Percentiles rank a stretch among this genome's conserved stretches.
Evolutionary conservation across 345 rosid species (phyloP).

Genomic region (Aegle marmelos): DNA sequence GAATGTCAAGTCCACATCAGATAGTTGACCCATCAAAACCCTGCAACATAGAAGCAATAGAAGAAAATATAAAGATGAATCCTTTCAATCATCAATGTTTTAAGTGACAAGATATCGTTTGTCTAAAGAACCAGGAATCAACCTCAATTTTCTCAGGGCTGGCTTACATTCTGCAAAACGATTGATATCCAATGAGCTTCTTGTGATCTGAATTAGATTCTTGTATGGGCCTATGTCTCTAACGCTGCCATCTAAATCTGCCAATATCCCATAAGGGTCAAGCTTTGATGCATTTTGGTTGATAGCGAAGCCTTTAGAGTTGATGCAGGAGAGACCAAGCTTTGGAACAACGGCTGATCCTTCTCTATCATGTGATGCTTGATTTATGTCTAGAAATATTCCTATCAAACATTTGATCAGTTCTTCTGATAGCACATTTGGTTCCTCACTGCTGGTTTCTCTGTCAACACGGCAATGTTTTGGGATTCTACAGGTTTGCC

Average conservation of each 20-base stretch:
- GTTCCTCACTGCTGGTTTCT: slow-evolving; percentile 45
- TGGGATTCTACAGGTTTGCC: slow-evolving; percentile 37
- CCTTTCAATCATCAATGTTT: background rate
- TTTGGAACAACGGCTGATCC: slow-evolving; percentile 46
- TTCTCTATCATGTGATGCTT: slow-evolving; percentile 35
- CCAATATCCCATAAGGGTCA: slow-evolving; percentile 65
- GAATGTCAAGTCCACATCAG: slow-evolving; percentile 63
- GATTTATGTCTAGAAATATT: slow-evolving; percentile 67
- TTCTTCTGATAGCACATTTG: slow-evolving; percentile 74
- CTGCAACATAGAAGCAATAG: slow-evolving; percentile 35
- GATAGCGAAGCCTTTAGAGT: slow-evolving; percentile 36
- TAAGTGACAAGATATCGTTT: background rate
- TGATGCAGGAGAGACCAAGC: slow-evolving; percentile 49
- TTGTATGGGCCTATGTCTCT: slow-evolving; percentile 83
- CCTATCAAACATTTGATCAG: slow-evolving; percentile 63
- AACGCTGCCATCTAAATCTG: slow-evolving; percentile 45
- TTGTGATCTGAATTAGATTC: slow-evolving; percentile 66
- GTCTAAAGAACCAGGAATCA: background rate
- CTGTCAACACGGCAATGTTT: slow-evolving; percentile 28
- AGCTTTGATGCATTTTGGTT: slow-evolving; percentile 42
- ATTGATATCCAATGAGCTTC: slow-evolving; percentile 47
- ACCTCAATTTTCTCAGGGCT: slow-evolving; percentile 59
- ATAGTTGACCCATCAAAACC: slow-evolving; percentile 54
- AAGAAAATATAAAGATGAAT: background rate
- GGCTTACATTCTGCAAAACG: slow-evolving; percentile 39